Evolutionary conservation across 1,139 yeast genomes (phyloP).

Genomic region (Blastobotrys niveus): DNA sequence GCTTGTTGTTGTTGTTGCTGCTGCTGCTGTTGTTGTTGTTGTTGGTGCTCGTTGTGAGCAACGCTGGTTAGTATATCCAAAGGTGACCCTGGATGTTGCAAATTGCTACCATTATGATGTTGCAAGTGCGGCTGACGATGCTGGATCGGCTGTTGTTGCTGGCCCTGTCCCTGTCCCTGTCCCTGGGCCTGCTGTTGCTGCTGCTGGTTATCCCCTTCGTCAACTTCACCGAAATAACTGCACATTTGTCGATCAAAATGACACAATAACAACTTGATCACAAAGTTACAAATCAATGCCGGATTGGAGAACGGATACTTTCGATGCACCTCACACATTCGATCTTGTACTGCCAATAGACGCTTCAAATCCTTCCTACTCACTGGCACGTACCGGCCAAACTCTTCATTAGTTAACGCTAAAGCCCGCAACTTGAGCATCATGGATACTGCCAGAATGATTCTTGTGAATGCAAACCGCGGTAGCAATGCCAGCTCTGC

Average conservation of each 20-base stretch:
- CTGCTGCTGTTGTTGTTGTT: neutral
- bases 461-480: constrained; percentile 54
- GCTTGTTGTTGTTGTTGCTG: neutral
- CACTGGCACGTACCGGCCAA: constrained; percentile 42
- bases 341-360: constrained; percentile 43
- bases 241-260: constrained; percentile 29
- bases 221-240: constrained; percentile 14
- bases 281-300: constrained; percentile 26
- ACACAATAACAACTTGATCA: constrained; percentile 27
- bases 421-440: constrained; percentile 54
- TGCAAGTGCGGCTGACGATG: neutral
- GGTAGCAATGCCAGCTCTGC: constrained; percentile 49
- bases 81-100: constrained; percentile 24
- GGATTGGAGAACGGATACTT: constrained; percentile 27
- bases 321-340: constrained; percentile 21
- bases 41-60: constrained; percentile 18
- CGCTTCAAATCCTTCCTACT: constrained; percentile 44
- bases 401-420: constrained; percentile 50
- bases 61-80: constrained; percentile 30
- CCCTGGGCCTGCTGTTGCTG: constrained; percentile 7
- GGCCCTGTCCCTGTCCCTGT: neutral
- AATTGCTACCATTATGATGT: neutral
- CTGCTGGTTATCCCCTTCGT: constrained; percentile 7
- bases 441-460: constrained; percentile 65
- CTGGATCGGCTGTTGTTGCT: constrained; percentile 8